Evolutionary conservation across 768 basidiomycete genomes (phyloP), one percentile per base, ranked within the genome.

Genomic region (Lactarius hengduanensis): DNA sequence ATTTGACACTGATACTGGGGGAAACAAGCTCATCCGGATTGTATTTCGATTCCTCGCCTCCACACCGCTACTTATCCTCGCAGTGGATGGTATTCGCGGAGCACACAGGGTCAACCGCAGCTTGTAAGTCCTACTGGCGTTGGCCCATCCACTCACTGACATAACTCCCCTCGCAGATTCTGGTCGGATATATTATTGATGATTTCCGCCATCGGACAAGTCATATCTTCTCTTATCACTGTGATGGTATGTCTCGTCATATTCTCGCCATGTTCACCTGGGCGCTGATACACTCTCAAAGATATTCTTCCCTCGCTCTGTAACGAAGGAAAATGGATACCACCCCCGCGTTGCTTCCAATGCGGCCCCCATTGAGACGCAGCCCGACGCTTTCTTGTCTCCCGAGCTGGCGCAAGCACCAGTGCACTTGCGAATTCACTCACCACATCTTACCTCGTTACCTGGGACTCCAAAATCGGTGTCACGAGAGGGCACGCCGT

Each of bases 231-330:
- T 30, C 85, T 86, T 20, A 89, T 93, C 28, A 94, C 92, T 4
- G 80, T 94, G 38, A 80, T 93, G 38, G 91, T 91, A 72, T 72
- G 86, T 76, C 63, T 32, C 43, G 8, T 50, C n/a, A 6, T n/a
- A 47, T 28, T 54, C 57, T 36, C 58, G 34, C 62, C 36, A 18
- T 11, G 41, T 54, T 40, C 7, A 41, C 34, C 43, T 45, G 32
- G 58, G 56, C 36, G 28, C 55, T 41, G 26, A 26, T 36, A 30
- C 59, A 30, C 59, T 8, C 53, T 43, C 34, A 7, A 41, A 90
- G 89, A 83, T 91, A 53, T 91, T 91, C 78, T 91, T 91, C 78
- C 90, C 90, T 41, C 88, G 89, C 55, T 89, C 89, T 3, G 80
- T 90, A 62, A 82, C 83, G 4, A 79, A 78, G 32, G 89, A 90